phyloP scores from a whole-genome alignment of 208 protist genomes.

The Wallacemonas sp. region DNA sequence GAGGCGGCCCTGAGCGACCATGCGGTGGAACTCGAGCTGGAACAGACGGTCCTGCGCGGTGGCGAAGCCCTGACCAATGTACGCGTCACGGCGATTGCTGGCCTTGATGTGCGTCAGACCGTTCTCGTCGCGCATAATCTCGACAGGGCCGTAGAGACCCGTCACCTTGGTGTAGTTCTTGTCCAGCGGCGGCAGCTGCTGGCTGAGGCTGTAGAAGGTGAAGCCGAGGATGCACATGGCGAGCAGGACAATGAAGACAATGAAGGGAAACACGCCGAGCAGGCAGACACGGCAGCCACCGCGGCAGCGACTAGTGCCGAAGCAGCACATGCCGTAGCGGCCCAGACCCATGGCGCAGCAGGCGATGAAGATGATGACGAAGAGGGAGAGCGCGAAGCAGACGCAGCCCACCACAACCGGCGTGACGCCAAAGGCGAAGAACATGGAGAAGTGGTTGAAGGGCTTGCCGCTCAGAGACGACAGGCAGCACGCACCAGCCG shows the following conservation, averaged over 20 bases:
- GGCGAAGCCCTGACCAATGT: conserved; percentile 65
- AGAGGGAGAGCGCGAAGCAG: conserved; percentile 24
- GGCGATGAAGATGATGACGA: conserved; percentile 38
- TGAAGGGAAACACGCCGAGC: conserved; percentile 48
- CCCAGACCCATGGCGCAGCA: conserved; percentile 39
- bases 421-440: conserved; percentile 36
- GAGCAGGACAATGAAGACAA: conserved; percentile 46
- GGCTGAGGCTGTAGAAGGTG: conserved; percentile 50
- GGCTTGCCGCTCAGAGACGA: conserved; percentile 34
- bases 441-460: conserved; percentile 47
- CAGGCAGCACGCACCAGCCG: conserved; percentile 47
- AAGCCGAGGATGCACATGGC: conserved; percentile 45
- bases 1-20: conserved; percentile 37
- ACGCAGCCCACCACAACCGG: conserved; percentile 39
- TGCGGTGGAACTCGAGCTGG: conserved; percentile 63
- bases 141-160: conserved; percentile 40
- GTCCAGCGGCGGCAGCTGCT: conserved; percentile 44
- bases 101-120: conserved; percentile 56
- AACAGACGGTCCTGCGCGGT: conserved; percentile 67
- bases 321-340: conserved; percentile 59
- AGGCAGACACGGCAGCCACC: conserved; percentile 32
- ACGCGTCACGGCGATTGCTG: conserved; percentile 52
- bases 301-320: conserved; percentile 25
- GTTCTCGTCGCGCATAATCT: conserved; percentile 48
- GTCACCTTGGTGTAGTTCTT: conserved; percentile 50